phyloP scores from a whole-genome alignment of 1,139 yeast genomes.

The Geotrichum citri-aurantii region DNA sequence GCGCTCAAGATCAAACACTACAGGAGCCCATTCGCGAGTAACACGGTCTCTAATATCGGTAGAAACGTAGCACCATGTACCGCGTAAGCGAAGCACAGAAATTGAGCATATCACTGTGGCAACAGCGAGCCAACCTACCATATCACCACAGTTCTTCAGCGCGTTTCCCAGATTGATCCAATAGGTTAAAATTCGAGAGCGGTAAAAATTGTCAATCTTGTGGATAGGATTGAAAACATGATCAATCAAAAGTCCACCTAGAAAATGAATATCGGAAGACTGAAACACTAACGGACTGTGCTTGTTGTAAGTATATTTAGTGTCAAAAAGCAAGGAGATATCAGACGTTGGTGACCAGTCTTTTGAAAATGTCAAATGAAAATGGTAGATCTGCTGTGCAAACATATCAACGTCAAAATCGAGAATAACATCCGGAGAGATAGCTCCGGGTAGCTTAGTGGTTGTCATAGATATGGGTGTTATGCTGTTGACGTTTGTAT shows the following conservation, averaged over 20 bases:
- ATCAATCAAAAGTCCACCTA: conserved; percentile 63
- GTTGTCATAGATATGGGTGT: conserved; percentile 1
- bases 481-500: conserved; percentile 14
- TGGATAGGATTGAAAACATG: conserved; percentile 49
- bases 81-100: conserved; percentile 67
- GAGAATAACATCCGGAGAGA: conserved; percentile 35
- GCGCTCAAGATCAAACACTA: conserved; percentile 80
- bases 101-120: conserved; percentile 79
- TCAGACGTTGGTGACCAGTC: conserved; percentile 74
- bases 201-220: conserved; percentile 33
- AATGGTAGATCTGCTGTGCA: conserved; percentile 36
- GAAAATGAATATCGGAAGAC: conserved; percentile 63
- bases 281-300: conserved; percentile 63
- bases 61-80: conserved; percentile 73
- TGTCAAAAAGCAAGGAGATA: conserved; percentile 47
- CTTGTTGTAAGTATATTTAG: conserved; percentile 40
- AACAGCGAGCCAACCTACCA: conserved; percentile 92
- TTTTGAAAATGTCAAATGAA: conserved; percentile 35
- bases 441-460: conserved; percentile 14
- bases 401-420: conserved; percentile 30
- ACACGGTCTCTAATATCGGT: conserved; percentile 57
- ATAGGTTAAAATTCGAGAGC: conserved; percentile 65
- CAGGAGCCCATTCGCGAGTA: conserved; percentile 88
- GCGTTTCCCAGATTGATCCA: conserved; percentile 85
- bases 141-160: conserved; percentile 78